Evolutionary conservation across 176 grass and related monocot genomes (phyloP), one percentile per base, ranked within the genome.

Genomic region (Musa schizocarpa): DNA sequence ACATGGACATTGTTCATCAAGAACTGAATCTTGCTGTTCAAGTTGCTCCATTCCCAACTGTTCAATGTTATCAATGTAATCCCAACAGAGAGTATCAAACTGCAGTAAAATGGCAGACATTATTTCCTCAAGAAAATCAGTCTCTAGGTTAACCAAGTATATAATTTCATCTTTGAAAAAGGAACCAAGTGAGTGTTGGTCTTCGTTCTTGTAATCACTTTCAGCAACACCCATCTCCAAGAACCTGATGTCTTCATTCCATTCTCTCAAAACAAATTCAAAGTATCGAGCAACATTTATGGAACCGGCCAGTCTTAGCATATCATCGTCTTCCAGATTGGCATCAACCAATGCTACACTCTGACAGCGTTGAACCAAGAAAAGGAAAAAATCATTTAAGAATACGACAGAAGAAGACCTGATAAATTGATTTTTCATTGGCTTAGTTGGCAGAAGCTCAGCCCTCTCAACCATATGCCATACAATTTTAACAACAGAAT

Each of bases 41-140:
- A 53, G 17, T 65, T 61, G 54, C 74, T 76, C 71, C 24, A 63
- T 84, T 58, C 83, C 80, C 63, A 75, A 83, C 53, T 82, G 84
- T 57, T 82, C 84, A 64, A 91, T 91, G 81, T 85, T 85, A 54
- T 91, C 84, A 68, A 98, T 86, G 52, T 91, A 93, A 58, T 93
- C 82, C 76, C 79, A 91, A 6, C 87, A 98, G 49, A 89, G 68
- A 85, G 89, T 86, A 86, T 98, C 95, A 84, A 98, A 98, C 76
- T 98, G 88, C 57, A 91, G 78, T 65, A 98, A 81, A 83, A 93
- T 81, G 48, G 80, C 79, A 53, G 90, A 93, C 82, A 98, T 82
- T 2, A 91, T 81, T 77, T 89, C 74, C 80, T 91, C 94, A n/a
- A 98, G 88, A 84, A 78, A 89, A 89, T 91, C 75, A 64, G 90